Evolutionary conservation across 2,329 filamentous ascomycete species (phyloP).

Genomic region (Microdochium nivale): DNA sequence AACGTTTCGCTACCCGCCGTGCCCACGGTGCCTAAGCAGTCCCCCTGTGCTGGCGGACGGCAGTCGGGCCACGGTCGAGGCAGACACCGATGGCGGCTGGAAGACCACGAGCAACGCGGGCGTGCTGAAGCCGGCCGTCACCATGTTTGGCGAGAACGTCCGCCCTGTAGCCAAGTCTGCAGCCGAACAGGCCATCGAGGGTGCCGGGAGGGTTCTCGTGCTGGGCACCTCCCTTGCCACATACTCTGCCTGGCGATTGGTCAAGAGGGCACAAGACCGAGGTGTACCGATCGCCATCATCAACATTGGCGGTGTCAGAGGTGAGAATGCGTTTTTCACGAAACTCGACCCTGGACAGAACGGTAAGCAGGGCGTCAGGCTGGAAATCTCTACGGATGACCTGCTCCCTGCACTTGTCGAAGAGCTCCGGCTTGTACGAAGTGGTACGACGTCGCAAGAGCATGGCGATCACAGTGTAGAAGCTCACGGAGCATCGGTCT

Average conservation of each 20-base stretch:
- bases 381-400: conserved; percentile 48
- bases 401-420: conserved; percentile 49
- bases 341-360: conserved; percentile 41
- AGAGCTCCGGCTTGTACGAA: conserved; percentile 29
- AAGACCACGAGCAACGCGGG: conserved; percentile 56
- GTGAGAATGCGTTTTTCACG: conserved; percentile 64
- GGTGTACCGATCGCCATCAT: conserved; percentile 81
- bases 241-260: conserved; percentile 88
- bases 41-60: conserved; percentile 51
- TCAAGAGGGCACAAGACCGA: conserved; percentile 71
- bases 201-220: conserved; percentile 65
- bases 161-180: conserved; percentile 56
- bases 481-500: conserved; percentile 27
- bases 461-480: conserved; percentile 12
- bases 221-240: conserved; percentile 88
- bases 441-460: conserved; percentile 6
- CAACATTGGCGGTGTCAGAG: conserved; percentile 77
- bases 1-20: conserved; percentile 85
- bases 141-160: conserved; percentile 96
- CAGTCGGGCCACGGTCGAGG: conserved; percentile 48
- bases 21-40: conserved; percentile 64
- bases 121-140: conserved; percentile 83
- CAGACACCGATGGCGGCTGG: conserved; percentile 79
- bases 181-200: conserved; percentile 74
- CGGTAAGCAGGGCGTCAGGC: conserved; percentile 44